Evolutionary conservation across 2,329 filamentous ascomycete genomes (phyloP), one percentile per base, ranked within the genome.

Genomic region (Fusarium bulbicola): DNA sequence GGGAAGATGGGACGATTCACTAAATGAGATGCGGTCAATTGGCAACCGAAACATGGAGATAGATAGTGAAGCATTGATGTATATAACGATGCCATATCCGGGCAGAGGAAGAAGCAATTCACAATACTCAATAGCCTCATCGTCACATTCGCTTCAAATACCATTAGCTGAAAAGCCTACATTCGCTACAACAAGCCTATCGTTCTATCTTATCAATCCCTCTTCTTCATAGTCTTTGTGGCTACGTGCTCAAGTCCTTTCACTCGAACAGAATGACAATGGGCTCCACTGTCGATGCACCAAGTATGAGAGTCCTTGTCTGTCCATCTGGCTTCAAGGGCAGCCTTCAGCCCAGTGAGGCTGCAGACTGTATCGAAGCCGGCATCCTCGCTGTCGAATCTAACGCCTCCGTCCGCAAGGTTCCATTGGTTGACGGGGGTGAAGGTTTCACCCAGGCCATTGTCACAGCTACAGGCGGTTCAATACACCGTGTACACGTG

Each of bases 311-410:
- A 24, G 68, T 88, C 30, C 82, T 88, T 54, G 82, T 88, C 42
- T 85, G 85, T 21, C 86, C 87, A 0, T 88, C 86, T 1, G 86
- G 86, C 5, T 88, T 88, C 81, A 88, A 88, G 66, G 86, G 87
- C 32, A 87, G 85, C 54, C 82, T 88, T 7, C 81, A 84, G 21
- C 85, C 86, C 7, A 80, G 84, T 20, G 79, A 81, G n/a, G 86
- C 85, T 3, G 86, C 86, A 1, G 81, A 86, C 63, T 86, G 85
- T 61, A 88, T 88, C 62, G 85, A 86, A 72, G 79, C 79, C 8
- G 86, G 86, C 5, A 82, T 88, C 28, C 78, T 84, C 1, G 82
- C 82, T 21, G 85, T 85, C 5, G 72, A 85, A 7, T 82, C 82
- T n/a, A 77, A 81, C 43, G 83, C 85, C 21, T 73, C 78, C 3